Base-by-base conservation (phyloP, 2,329 filamentous ascomycete species). In the Calonectria ilicicola region DNA sequence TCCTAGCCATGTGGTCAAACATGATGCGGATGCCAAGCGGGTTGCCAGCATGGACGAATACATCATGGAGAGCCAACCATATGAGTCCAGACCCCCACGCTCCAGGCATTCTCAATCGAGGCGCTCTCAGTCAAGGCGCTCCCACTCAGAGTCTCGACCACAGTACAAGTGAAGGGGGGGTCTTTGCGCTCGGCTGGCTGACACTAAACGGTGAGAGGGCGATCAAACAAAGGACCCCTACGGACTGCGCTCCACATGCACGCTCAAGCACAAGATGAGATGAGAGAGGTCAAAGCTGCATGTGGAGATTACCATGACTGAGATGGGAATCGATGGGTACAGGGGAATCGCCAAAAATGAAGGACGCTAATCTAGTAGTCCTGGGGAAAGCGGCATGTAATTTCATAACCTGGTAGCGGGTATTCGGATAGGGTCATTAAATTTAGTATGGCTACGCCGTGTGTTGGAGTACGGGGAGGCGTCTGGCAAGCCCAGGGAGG, bases 1-100 rank as follows among this genome's bases (percentile, higher is more conserved):
- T 49, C 77, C 79, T 3, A 80, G 79, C 62, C 72, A 76, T 3
- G 78, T 80, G n/a, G 72, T 80, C 49, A 80, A 78, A 51, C 62
- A 69, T 14, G 49, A 72, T 2, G 51, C 51, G 23, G 72, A 73
- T 9, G 70, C 67, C 26, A 79, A 78, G 72, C 74, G 76, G 3
- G 70, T 80, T 14, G 62, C 72, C 17, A 79, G 77, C 44, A 69
- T 70, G 64, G 78, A 80, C n/a, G 78, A 67, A 14, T 80, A 78
- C 66, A 65, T 74, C 67, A 76, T 80, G 74, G 78, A 80, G 71
- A 77, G 74, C 38, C 76, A 78, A 56, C 65, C 51, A 7, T 60
- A 75, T 21, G 63, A 70, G 19, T 53, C 71, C 23, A n/a, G 64
- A 21, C 47, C 51, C 56, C 72, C 53, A 7, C 67, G 66, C 49